phyloP scores from a whole-genome alignment of 179 eudicot genomes.

The Silene noctiflora region DNA sequence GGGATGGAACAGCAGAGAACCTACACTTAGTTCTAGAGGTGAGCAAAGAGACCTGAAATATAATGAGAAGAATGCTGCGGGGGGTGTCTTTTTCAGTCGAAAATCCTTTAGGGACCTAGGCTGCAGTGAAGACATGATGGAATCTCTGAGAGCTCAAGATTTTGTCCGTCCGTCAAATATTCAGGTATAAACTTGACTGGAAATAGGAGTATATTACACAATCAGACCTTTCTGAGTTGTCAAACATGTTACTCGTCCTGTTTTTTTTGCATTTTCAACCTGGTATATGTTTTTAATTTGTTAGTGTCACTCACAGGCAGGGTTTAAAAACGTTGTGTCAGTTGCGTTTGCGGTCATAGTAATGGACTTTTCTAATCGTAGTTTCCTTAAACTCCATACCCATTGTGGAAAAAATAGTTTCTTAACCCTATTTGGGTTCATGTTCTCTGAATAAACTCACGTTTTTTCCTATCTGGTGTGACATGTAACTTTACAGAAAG shows the following conservation, averaged over 20 bases:
- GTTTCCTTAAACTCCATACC: neutral
- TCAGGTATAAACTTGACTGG: constrained; percentile 48
- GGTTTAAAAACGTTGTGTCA: neutral
- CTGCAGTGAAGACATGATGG: constrained; percentile 58
- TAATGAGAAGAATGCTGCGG: constrained; percentile 38
- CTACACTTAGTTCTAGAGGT: constrained; percentile 23
- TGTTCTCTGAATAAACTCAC: neutral
- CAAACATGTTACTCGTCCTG: constrained; percentile 6
- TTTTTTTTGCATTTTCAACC: constrained; percentile 7
- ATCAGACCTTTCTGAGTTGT: constrained; percentile 2
- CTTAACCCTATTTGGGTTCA: neutral
- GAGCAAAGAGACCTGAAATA: constrained; percentile 30
- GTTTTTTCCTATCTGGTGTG: neutral
- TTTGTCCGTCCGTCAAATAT: constrained; percentile 69
- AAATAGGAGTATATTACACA: neutral
- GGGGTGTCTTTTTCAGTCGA: constrained; percentile 63
- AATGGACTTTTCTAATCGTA: neutral
- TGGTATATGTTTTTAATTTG: neutral
- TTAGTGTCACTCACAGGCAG: neutral
- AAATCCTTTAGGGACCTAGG: constrained; percentile 68
- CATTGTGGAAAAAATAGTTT: neutral
- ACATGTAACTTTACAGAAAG: neutral
- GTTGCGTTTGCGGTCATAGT: neutral
- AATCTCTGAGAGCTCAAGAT: constrained; percentile 51
- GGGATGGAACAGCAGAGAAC: constrained; percentile 55